Evolutionary conservation across 148 eudicot genomes (phyloP).

Genomic region (Dysphania ambrosioides): DNA sequence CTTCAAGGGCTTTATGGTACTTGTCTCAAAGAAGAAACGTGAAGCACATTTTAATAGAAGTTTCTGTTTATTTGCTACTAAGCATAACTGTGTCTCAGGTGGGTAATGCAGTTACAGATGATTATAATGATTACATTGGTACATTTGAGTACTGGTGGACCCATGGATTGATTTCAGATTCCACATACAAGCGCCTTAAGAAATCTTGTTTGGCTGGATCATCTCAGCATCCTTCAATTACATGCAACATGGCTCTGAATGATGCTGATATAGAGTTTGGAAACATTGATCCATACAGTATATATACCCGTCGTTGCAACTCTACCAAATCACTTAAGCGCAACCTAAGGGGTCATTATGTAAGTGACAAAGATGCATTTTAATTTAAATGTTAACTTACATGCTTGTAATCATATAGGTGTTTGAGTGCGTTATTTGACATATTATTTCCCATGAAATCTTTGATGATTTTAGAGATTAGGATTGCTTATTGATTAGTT

Average conservation of each 20-base stretch:
- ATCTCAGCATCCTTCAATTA: slow-evolving; percentile 60
- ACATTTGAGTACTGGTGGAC: slow-evolving; percentile 98
- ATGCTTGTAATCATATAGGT: neutral
- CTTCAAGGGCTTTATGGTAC: slow-evolving; percentile 91
- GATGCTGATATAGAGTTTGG: slow-evolving; percentile 66
- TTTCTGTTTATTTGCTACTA: neutral
- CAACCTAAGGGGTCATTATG: slow-evolving; percentile 68
- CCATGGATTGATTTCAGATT: slow-evolving; percentile 79
- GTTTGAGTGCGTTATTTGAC: neutral
- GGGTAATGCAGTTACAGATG: slow-evolving; percentile 92
- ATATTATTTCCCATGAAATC: neutral
- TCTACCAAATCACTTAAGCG: slow-evolving; percentile 38
- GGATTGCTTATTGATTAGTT: neutral
- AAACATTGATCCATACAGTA: slow-evolving; percentile 85
- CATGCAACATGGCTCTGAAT: slow-evolving; percentile 47
- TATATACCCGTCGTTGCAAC: slow-evolving; percentile 66
- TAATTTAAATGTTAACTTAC: neutral
- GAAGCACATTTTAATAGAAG: no score
- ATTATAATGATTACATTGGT: slow-evolving; percentile 76
- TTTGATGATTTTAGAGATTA: neutral
- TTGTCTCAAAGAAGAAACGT: neutral
- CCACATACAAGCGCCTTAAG: slow-evolving; percentile 57
- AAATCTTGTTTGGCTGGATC: slow-evolving; percentile 55
- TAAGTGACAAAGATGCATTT: slow-evolving; percentile 32
- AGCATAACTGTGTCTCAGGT: slow-evolving; percentile 41